Base-by-base conservation (phyloP, 148 eudicot genomes). In the Bassia scoparia region DNA sequence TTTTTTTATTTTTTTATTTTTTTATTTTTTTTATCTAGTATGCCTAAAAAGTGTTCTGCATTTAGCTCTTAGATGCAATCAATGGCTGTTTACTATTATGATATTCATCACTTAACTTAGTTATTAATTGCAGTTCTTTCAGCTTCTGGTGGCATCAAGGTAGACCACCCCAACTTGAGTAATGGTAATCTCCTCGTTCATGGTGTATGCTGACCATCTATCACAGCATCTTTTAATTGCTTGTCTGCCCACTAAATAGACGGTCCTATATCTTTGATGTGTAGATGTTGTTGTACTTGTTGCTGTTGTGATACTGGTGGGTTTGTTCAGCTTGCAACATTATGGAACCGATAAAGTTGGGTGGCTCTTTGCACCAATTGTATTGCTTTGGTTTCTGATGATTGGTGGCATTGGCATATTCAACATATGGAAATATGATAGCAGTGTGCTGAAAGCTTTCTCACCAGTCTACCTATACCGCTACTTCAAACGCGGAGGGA, bases 301-400 rank as follows among this genome's bases (percentile, higher is more conserved):
- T 34, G 93, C 98, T 62, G 98, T 89, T 37, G 75, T 89, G 58
- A 91, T 95, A 66, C 81, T 95, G 76, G 87, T 95, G n/a, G 96
- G 93, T 59, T 83, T 95, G 75, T 95, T 95, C 78, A 95, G 97
- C 80, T 59, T 95, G 87, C 98, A 95, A 78, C 98, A 89, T 74
- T 95, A 87, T 79, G 98, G 98, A 59, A 90, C 96, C 0, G 98
- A 91, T 76, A 95, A 79, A 83, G 98, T 95, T 67, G 97, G 98
- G 65, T 95, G 97, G 97, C 86, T 95, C 30, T 95, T 95, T 79
- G 98, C 98, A 44, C 98, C 98, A 26, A 77, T 95, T 52, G 97
- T 95, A 34, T 79, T 95, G 70, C 88, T 91, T 30, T 95, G 98
- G 98, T 89, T 95, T 85, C 85, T 95, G 46, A 70, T 91, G 73